These are phyloP conservation scores for Boletus rufocinnamomeus DNA, from an alignment of 768 basidiomycete species.

Conservation along the genomic window DNA sequence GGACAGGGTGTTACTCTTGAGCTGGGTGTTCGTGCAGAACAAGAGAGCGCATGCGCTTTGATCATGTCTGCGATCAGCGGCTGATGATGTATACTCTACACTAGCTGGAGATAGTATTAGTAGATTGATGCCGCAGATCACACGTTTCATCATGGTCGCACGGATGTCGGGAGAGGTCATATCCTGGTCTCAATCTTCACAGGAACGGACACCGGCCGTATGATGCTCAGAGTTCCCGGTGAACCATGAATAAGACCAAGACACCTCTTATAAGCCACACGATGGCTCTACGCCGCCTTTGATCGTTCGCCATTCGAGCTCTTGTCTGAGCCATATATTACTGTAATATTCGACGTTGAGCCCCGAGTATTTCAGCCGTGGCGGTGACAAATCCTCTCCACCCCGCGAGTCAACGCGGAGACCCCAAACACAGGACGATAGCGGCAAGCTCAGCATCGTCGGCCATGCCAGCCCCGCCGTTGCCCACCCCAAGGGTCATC, in stretches of 20 bases:
- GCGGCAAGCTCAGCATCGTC: conserved; percentile 15
- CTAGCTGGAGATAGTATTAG: conserved; percentile 1
- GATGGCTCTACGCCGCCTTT: conserved; percentile 7
- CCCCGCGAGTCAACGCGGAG: conserved; percentile 10
- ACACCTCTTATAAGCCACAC: conserved; percentile 3
- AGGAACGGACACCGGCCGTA: neutral
- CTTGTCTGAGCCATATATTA: neutral
- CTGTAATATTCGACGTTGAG: too few relatives aligned
- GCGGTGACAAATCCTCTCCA: conserved; percentile 21
- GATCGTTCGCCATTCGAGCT: conserved; percentile 2
- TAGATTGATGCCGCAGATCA: conserved; percentile 8
- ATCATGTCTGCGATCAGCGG: conserved; percentile 89
- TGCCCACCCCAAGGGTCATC: conserved; percentile 84
- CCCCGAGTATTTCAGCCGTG: neutral
- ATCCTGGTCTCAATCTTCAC: conserved; percentile 5
- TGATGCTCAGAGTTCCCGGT: conserved; percentile 4
- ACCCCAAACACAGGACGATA: conserved; percentile 19
- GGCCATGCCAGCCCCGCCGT: conserved; percentile 54
- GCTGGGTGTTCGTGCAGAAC: conserved; percentile 88
- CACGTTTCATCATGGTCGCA: conserved; percentile 18
- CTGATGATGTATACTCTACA: conserved; percentile 30
- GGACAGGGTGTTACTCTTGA: conserved; percentile 94
- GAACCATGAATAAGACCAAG: conserved; percentile 12
- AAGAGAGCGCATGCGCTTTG: conserved; percentile 80
- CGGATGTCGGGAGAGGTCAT: conserved; percentile 1